These are phyloP conservation scores for Nephelium lappaceum DNA, from an alignment of 345 rosid species.

Conservation along the genomic window DNA sequence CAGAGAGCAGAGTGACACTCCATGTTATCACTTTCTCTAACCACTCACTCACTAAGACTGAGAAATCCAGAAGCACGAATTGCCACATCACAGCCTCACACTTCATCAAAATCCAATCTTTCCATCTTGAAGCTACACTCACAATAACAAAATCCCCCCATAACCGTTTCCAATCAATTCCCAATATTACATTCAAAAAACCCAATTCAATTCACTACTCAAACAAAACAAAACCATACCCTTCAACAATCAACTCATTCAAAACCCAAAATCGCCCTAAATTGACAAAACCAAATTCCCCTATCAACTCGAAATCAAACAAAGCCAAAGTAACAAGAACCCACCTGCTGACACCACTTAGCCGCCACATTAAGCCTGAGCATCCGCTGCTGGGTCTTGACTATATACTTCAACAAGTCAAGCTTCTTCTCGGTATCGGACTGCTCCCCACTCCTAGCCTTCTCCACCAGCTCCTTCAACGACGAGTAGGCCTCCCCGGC, in stretches of 20 bases:
- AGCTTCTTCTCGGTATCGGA: conserved; percentile 90
- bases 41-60: too few species aligned
- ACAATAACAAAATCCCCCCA: too few species aligned
- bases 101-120: too few species aligned
- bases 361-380: conserved; percentile 90
- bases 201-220: background rate
- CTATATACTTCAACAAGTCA: conserved; percentile 73
- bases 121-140: too few species aligned
- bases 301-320: background rate
- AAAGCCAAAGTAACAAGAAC: background rate
- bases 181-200: background rate
- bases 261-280: background rate
- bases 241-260: background rate
- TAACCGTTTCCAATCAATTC: background rate
- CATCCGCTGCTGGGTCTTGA: conserved; percentile 91
- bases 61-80: too few species aligned
- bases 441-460: conserved; percentile 64
- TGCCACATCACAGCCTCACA: too few species aligned
- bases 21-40: too few species aligned
- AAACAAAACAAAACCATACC: background rate
- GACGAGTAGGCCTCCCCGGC: conserved; percentile 85
- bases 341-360: conserved; percentile 98
- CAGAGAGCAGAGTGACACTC: too few species aligned
- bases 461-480: conserved; percentile 79
- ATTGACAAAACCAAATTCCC: background rate